Evolutionary conservation across 371 early-diverging fungal species (phyloP).

Genomic region (Mortierella sp.): DNA sequence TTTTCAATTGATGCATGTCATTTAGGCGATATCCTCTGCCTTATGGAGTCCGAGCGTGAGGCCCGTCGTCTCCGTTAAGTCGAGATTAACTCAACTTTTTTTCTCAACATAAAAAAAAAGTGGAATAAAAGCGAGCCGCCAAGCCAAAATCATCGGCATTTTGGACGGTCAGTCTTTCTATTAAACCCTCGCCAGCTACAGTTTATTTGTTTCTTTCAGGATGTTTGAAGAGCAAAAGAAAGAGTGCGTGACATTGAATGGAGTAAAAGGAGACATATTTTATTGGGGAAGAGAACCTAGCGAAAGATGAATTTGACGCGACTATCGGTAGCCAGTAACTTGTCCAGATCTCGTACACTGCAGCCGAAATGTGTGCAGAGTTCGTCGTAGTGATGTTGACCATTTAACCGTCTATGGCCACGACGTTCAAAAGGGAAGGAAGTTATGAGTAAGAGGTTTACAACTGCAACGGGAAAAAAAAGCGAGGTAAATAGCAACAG

Average conservation of each 20-base stretch:
- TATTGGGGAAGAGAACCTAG: neutral
- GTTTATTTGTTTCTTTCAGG: constrained; percentile 13
- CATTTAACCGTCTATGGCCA: constrained; percentile 66
- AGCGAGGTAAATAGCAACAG: neutral
- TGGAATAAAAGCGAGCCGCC: constrained; percentile 40
- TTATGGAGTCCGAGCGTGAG: constrained; percentile 99
- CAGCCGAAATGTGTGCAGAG: constrained; percentile 78
- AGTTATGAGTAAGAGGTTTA: neutral
- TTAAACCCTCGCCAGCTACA: neutral
- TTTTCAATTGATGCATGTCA: neutral
- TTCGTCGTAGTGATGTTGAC: constrained; percentile 81
- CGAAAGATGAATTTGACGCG: constrained; percentile 56
- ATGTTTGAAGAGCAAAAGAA: neutral
- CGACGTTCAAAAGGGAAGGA: neutral
- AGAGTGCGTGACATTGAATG: neutral
- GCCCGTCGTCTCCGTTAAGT: constrained; percentile 97
- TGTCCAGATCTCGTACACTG: constrained; percentile 70
- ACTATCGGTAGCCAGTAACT: constrained; percentile 60
- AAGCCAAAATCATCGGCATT: constrained; percentile 8
- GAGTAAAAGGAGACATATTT: neutral
- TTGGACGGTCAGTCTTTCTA: constrained; percentile 20
- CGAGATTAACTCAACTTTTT: constrained; percentile 27
- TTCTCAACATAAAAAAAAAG: constrained; percentile 17
- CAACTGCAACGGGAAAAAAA: neutral
- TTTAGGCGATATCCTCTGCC: constrained; percentile 92